Base-by-base conservation (phyloP, 352 stramenopile genomes). In the Phytophthora macrochlamydospora region DNA sequence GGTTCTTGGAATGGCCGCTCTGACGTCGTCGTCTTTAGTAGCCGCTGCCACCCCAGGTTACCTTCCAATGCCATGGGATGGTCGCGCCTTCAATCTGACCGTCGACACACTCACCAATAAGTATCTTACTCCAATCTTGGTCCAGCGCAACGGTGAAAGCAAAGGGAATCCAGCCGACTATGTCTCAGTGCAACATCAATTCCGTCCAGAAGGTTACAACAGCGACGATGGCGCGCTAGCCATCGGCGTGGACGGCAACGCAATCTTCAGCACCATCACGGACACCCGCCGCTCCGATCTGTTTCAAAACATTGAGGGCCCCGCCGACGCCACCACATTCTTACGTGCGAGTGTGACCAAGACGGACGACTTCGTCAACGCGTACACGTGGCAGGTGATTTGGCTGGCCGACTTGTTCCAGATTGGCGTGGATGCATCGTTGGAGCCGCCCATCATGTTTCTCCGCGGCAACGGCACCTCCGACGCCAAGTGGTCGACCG, bases 231-330 rank as follows among this genome's bases (percentile, higher is more conserved):
- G 76, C 33, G 76, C 81, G 44, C 78, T 81, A 69, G 71, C 57
- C 58, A 56, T 84, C 50, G 73, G 32, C 5, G 76, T 84, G 14
- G 76, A 84, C 59, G 56, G 73, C 59, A 62, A 75, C 32, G 67
- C 76, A 7, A 75, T 84, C 42, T 84, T 84, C 64, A 66, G 69
- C 11, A 59, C 53, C 24, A 72, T 81, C 58, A 56, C 48, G 44
- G 81, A 73, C 64, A 81, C 81, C 59, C 73, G 76, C 37, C 76
- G 76, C 59, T 81, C 76, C 4, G 76, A 84, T 56, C 67, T 84
- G 24, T 72, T 84, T 56, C 76, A 84, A 66, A 75, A 73, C 55
- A 31, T 84, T 31, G 66, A 58, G 1, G 58, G 56, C 49, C 68
- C 73, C 55, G 30, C n/a, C 7, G 60, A 30, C 8, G 63, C 61